Evolutionary conservation across 768 basidiomycete genomes (phyloP).

Genomic region (Coprinopsis strossmayeri): DNA sequence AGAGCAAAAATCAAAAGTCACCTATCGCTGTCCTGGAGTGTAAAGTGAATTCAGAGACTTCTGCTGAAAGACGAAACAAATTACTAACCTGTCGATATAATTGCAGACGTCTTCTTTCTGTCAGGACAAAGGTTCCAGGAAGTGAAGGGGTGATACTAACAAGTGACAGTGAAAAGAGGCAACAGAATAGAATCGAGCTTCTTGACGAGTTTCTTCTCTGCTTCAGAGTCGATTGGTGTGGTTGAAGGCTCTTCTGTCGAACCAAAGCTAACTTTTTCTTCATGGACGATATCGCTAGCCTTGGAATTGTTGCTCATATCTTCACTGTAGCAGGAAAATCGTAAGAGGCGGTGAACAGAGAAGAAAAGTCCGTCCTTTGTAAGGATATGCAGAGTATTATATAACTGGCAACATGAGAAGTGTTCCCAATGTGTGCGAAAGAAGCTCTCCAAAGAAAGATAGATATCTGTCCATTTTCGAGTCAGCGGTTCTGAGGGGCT

Average conservation of each 20-base stretch:
- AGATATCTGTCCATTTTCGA: neutral
- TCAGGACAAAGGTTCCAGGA: neutral
- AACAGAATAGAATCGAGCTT: constrained; percentile 28
- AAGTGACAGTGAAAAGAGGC: constrained; percentile 31
- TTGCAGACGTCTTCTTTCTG: constrained; percentile 24
- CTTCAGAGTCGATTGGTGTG: constrained; percentile 23
- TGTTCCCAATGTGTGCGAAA: neutral
- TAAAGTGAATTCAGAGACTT: neutral
- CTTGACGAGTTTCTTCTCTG: constrained; percentile 25
- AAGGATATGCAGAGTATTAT: neutral
- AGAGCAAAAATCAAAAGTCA: neutral
- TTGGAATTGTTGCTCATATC: neutral
- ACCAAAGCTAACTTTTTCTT: neutral
- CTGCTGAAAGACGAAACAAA: neutral
- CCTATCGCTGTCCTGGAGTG: constrained; percentile 16
- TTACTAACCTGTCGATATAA: constrained; percentile 28
- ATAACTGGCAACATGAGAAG: neutral
- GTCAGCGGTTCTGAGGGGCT: neutral
- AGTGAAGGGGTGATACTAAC: constrained; percentile 14
- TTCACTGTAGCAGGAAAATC: neutral
- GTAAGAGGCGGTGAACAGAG: neutral
- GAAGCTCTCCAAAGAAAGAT: constrained; percentile 1
- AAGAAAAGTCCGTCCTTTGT: neutral
- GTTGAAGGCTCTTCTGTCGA: constrained; percentile 3
- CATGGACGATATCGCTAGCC: neutral